Percentiles rank a stretch among this genome's conserved stretches.
phyloP scores from a whole-genome alignment of 2,329 filamentous ascomycete genomes.

The Phaeosphaeriaceae sp. region DNA sequence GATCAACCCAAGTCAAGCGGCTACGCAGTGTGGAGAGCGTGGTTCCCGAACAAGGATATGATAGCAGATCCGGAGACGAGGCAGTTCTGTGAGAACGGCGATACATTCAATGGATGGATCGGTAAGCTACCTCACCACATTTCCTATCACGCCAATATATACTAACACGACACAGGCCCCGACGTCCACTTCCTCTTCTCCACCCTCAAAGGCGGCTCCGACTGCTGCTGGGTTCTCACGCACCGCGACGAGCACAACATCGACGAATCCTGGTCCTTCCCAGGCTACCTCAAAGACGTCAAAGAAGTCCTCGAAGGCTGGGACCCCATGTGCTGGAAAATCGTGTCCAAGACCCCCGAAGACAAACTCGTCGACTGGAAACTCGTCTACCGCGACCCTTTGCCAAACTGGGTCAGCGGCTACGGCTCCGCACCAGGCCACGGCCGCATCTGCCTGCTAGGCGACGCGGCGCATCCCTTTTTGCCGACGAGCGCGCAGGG shows the following conservation, averaged over 20 bases:
- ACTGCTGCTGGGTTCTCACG: slow-evolving; percentile 49
- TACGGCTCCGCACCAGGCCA: slow-evolving; percentile 48
- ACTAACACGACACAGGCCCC: slow-evolving; percentile 25
- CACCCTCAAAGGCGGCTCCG: slow-evolving; percentile 44
- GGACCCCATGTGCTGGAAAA: slow-evolving; percentile 43
- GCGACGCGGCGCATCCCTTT: slow-evolving; percentile 63
- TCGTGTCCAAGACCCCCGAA: slow-evolving; percentile 47
- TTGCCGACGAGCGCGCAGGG: slow-evolving; percentile 62
- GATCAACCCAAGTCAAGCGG: slow-evolving; percentile 62
- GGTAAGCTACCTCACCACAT: slow-evolving; percentile 16
- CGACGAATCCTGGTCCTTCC: slow-evolving; percentile 46
- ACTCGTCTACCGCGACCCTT: slow-evolving; percentile 61
- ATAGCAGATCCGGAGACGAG: slow-evolving; percentile 45
- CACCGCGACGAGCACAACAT: slow-evolving; percentile 46
- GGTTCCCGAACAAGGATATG: slow-evolving; percentile 49
- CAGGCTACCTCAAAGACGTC: slow-evolving; percentile 42
- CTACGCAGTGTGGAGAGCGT: slow-evolving; percentile 62
- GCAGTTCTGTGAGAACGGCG: slow-evolving; percentile 48
- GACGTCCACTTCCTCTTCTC: slow-evolving; percentile 50
- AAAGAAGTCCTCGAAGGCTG: slow-evolving; percentile 41
- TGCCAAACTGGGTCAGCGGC: slow-evolving; percentile 60
- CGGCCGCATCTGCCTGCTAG: slow-evolving; percentile 57
- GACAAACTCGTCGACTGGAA: slow-evolving; percentile 59
- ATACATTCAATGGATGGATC: slow-evolving; percentile 49
- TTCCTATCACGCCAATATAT: background rate